Evolutionary conservation across 2,329 filamentous ascomycete genomes (phyloP), one percentile per base, ranked within the genome.

Genomic region (Aspergillus brunneoviolaceus): DNA sequence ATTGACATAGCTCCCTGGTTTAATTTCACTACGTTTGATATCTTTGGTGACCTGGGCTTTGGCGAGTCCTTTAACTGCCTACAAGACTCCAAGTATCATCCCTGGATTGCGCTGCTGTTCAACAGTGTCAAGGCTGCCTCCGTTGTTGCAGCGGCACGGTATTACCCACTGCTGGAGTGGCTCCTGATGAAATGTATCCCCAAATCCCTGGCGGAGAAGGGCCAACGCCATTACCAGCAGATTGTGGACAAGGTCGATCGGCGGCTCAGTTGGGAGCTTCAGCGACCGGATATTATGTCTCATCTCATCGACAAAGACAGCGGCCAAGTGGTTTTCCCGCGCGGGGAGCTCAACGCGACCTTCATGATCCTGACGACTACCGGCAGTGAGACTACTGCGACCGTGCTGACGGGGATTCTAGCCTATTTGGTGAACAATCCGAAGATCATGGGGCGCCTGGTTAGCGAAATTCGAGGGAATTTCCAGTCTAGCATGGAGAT

Each of bases 31-130:
- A 72, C 71, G 11, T 76, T 76, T 58, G 74, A 76, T 48, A 60
- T 74, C 5, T 75, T 74, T 55, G 74, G 74, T 12, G 72, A 75
- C 29, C 63, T 75, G 5, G 66, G 69, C 6, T 75, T 74, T 49
- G 72, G 70, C 6, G 70, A 75, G 51, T 64, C 73, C 0, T 74
- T 75, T 49, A 65, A 67, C 42, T 72, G 71, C 59, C 66, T 75
- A 3, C 60, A 64, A 7, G 51, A 67, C n/a, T 68, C 61, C 31
- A 58, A 63, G 16, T 67, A 70, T 25, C 72, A 75, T 51, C 65
- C 64, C 45, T 75, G 72, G 72, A 67, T 75, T 7, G 53, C 63
- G 2, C 63, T 69, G 6, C 66, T 74, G 27, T 64, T 71, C 51
- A 62, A 68, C 42, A 65, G 65, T 2, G 65, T 71, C 51, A 69